phyloP scores from a whole-genome alignment of 2,329 filamentous ascomycete genomes.

The Paradendryphiella salina region DNA sequence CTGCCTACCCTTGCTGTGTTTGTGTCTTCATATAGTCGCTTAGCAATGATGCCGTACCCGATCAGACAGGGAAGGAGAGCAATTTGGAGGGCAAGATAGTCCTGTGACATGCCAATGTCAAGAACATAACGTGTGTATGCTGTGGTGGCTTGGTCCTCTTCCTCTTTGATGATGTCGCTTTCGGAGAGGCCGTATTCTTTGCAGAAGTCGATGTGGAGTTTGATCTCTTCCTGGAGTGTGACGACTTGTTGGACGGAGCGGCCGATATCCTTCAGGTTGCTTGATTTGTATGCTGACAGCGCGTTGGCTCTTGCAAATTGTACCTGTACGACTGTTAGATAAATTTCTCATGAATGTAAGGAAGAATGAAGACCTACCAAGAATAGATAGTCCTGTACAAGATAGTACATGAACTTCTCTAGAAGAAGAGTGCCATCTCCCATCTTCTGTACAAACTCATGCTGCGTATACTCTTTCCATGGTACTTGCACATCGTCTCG shows the following conservation, averaged over 20 bases:
- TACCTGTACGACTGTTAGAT: constrained; percentile 55
- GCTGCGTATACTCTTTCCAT: constrained; percentile 78
- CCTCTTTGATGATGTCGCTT: constrained; percentile 69
- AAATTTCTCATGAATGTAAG: neutral
- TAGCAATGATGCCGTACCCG: constrained; percentile 82
- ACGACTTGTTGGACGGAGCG: constrained; percentile 70
- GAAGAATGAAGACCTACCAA: constrained; percentile 57
- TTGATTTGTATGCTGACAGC: constrained; percentile 82
- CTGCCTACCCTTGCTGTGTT: constrained; percentile 67
- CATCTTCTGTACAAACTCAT: constrained; percentile 78
- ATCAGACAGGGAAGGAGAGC: constrained; percentile 84
- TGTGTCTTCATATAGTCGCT: constrained; percentile 66
- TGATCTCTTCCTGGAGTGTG: constrained; percentile 78
- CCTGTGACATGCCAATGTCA: constrained; percentile 83
- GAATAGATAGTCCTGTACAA: constrained; percentile 91
- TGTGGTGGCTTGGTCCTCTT: constrained; percentile 79
- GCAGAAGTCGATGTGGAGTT: constrained; percentile 82
- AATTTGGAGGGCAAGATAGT: constrained; percentile 85
- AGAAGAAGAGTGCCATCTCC: constrained; percentile 74
- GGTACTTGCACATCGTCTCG: constrained; percentile 71
- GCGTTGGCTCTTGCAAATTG: constrained; percentile 89
- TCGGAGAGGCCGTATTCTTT: constrained; percentile 75
- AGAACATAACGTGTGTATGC: constrained; percentile 83
- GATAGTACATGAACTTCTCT: constrained; percentile 82
- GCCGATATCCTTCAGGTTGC: constrained; percentile 71